Evolutionary conservation across 352 stramenopile genomes (phyloP), one percentile per base, ranked within the genome.

Genomic region (Bremia lactucae): DNA sequence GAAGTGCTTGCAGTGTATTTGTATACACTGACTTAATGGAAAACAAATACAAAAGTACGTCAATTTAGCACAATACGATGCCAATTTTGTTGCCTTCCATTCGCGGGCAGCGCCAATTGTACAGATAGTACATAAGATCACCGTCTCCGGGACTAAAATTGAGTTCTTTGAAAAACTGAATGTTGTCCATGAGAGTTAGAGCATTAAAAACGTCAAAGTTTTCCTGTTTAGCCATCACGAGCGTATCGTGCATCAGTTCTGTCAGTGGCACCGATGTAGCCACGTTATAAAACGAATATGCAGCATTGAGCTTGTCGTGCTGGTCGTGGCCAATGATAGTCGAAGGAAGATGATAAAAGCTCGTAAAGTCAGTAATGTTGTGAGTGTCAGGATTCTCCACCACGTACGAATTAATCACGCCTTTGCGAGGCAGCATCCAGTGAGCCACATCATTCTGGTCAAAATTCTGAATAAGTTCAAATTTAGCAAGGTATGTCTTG

Each of bases 221-320:
- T 25, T 61, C 49, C 25, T 72, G 49, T 52, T 81, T 84, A 50
- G 73, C 68, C 56, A 86, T 68, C 33, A 84, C 54, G 23, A 86
- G 63, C 26, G 62, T 56, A 48, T 75, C 62, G 34, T 68, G 47
- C 60, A 81, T 82, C 22, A 81, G 53, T 13, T 78, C 18, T 23
- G 52, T 52, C 11, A 81, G 58, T 18, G 60, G 36, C 42, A 75
- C 63, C 15, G 60, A 77, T 11, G 62, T 88, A 21, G 73, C 75
- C 36, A 86, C 71, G 52, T 99, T 99, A 75, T 99, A 99, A 55
- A 97, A 99, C 42, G 87, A 96, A 68, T 99, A 99, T n/a, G 90
- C 95, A 1, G 96, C 96, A 60, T 87, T 83, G n/a, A 99, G 77
- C 31, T 80, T 96, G 25, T 83, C 76, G 71, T 99, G 85, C 67